Conservation (phyloP, 2,329 filamentous ascomycete species). For the Stachybotrys chlorohalonatus region DNA sequence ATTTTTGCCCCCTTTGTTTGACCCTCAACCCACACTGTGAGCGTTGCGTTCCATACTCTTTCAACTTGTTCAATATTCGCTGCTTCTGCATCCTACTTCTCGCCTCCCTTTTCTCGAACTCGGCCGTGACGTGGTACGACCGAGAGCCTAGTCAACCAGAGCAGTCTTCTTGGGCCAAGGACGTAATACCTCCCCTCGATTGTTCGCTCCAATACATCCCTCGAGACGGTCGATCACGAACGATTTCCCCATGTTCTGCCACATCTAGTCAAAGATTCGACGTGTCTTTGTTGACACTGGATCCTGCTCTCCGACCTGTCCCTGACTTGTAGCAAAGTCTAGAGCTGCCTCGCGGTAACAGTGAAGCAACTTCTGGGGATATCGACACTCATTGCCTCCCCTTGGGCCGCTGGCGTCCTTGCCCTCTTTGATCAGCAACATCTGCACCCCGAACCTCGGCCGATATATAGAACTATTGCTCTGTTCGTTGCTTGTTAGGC, state of each 20-base stretch:
- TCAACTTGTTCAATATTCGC: not conserved
- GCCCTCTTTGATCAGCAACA: conserved; percentile 11
- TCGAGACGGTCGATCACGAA: conserved; percentile 9
- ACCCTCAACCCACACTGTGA: not conserved
- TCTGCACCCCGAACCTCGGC: not conserved
- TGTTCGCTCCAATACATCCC: conserved; percentile 6
- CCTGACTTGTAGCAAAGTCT: conserved; percentile 13
- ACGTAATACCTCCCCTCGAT: not conserved
- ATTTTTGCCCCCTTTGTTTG: not conserved
- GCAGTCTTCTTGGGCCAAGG: not conserved
- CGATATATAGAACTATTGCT: not conserved
- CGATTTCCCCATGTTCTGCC: conserved; percentile 20
- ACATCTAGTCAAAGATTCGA: conserved; percentile 19
- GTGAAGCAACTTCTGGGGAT: conserved; percentile 31
- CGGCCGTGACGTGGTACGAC: conserved; percentile 1
- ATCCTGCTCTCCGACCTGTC: conserved; percentile 12
- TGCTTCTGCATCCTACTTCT: not conserved
- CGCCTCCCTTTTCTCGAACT: not conserved
- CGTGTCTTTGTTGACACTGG: conserved; percentile 22
- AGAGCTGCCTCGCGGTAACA: conserved; percentile 34
- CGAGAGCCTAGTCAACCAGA: not conserved
- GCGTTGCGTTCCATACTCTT: conserved; percentile 1
- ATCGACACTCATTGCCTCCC: conserved; percentile 27
- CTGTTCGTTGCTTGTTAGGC: conserved; percentile 14
- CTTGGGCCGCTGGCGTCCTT: conserved; percentile 51